phyloP scores from a whole-genome alignment of 805 yeast genomes.

The Saturnispora sekii region DNA sequence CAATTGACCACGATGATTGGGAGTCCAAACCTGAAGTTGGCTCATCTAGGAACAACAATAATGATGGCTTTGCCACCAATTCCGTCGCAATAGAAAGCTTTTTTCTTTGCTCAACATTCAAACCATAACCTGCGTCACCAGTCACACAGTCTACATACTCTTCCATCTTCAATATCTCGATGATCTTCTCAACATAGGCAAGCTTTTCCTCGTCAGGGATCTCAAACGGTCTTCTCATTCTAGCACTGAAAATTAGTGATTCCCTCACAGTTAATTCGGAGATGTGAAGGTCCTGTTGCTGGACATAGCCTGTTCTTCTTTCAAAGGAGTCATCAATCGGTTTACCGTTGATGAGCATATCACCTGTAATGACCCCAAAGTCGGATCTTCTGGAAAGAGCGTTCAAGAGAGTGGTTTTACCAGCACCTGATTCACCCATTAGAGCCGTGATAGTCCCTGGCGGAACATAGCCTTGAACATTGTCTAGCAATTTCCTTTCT shows the following conservation, averaged over 20 bases:
- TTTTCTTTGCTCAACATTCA: constrained; percentile 47
- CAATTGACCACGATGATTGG: constrained; percentile 50
- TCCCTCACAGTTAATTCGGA: constrained; percentile 44
- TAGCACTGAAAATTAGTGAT: constrained; percentile 38
- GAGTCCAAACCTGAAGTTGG: constrained; percentile 55
- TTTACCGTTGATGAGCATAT: constrained; percentile 44
- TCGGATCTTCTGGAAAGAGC: constrained; percentile 42
- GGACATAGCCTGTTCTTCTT: constrained; percentile 48
- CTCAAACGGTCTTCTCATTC: constrained; percentile 34
- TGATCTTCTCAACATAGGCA: constrained; percentile 34
- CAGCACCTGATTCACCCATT: constrained; percentile 61
- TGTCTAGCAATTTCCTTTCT: constrained; percentile 32
- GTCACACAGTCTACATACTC: constrained; percentile 43
- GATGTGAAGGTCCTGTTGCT: constrained; percentile 46
- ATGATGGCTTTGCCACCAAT: constrained; percentile 44
- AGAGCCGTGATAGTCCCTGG: constrained; percentile 53
- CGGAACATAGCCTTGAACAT: constrained; percentile 35
- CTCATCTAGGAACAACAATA: constrained; percentile 47
- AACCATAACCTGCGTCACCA: constrained; percentile 37
- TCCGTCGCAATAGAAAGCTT: constrained; percentile 47
- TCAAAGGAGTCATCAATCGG: constrained; percentile 39
- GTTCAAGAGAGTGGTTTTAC: constrained; percentile 49
- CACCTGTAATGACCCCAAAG: constrained; percentile 47
- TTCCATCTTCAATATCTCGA: constrained; percentile 32
- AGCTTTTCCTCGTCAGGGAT: constrained; percentile 34